Evolutionary conservation across 192 early-diverging fungal species (phyloP), one percentile per base, ranked within the genome.

Genomic region (Linnemannia schmuckeri): DNA sequence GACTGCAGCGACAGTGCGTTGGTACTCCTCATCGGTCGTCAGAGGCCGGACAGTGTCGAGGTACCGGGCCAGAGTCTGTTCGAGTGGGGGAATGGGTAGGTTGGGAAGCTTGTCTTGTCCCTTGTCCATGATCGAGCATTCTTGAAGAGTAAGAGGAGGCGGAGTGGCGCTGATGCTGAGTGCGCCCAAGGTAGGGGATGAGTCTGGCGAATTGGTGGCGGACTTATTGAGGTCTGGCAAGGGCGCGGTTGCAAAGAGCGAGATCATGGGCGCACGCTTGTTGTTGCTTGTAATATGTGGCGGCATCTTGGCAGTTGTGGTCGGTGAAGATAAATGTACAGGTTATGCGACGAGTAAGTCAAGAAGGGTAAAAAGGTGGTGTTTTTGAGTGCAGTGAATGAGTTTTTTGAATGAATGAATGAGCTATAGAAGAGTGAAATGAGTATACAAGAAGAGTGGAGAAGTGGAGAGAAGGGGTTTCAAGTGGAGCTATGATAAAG

Each of bases 81-180:
- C 72, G 40, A 93, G 89, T 63, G 90, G 88, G 0, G 92, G 92
- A 24, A 93, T 81, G 20, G 92, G 92, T 22, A 93, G 85, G 35
- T 79, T 84, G 20, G 79, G 83, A 30, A 92, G 89, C 0, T 79
- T 69, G 46, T 47, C 24, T 40, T 82, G 79, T 12, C 77, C 70
- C 72, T 72, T 72, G 38, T 81, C 80, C 80, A 81, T 81, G 47
- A 81, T n/a, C 1, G 80, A 24, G n/a, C 82, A 35, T 5, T 80
- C 47, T n/a, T 81, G 70, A 8, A 38, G 80, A 24, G 68, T 66
- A 55, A 69, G 75, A 41, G 55, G 57, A 47, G 42, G 40, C 46
- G 42, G 27, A 15, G 4, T 46, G 20, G 72, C 20, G 10, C 61
- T 66, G 27, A 66, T 66, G 61, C n/a, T 37, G 71, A 78, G 41